phyloP scores from a whole-genome alignment of 2,329 filamentous ascomycete genomes.

The Colletotrichum sp. region DNA sequence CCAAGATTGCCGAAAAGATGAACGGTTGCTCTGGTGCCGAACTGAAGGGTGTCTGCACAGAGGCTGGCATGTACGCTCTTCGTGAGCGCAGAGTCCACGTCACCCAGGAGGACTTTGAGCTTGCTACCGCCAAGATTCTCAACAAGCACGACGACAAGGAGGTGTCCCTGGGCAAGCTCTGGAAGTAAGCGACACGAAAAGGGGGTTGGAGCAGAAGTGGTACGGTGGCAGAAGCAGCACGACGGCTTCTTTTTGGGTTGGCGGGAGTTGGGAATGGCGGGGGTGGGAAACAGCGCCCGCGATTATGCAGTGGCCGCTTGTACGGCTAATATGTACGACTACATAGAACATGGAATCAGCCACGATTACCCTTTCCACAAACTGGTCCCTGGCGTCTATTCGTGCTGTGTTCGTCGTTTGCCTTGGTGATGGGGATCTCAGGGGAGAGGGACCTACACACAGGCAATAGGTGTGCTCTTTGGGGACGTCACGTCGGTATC shows the following conservation, averaged over 20 bases:
- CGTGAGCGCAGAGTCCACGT: constrained; percentile 96
- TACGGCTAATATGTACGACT: constrained; percentile 22
- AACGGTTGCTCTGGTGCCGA: constrained; percentile 98
- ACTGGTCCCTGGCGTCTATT: not conserved
- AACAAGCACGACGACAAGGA: constrained; percentile 99
- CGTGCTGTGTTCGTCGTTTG: not conserved
- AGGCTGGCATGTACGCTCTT: constrained; percentile 97
- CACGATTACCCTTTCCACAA: not conserved
- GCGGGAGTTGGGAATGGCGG: constrained; percentile 8
- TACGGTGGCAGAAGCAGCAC: constrained; percentile 1
- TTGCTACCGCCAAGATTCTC: constrained; percentile 97
- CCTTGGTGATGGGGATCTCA: not conserved
- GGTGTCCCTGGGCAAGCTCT: constrained; percentile 86
- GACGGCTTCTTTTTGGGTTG: constrained; percentile 18
- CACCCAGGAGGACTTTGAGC: constrained; percentile 98
- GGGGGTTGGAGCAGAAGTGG: constrained; percentile 3
- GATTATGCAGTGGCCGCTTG: constrained; percentile 10
- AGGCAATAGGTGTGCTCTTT: not conserved
- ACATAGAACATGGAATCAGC: constrained; percentile 22
- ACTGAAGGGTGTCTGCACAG: constrained; percentile 97
- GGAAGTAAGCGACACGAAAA: constrained; percentile 40
- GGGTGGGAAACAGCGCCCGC: constrained; percentile 10
- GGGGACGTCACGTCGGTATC: not conserved
- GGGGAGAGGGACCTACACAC: not conserved
- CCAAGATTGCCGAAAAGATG: constrained; percentile 99